phyloP scores from a whole-genome alignment of 345 rosid species.

The Eucalyptus shirleyi region DNA sequence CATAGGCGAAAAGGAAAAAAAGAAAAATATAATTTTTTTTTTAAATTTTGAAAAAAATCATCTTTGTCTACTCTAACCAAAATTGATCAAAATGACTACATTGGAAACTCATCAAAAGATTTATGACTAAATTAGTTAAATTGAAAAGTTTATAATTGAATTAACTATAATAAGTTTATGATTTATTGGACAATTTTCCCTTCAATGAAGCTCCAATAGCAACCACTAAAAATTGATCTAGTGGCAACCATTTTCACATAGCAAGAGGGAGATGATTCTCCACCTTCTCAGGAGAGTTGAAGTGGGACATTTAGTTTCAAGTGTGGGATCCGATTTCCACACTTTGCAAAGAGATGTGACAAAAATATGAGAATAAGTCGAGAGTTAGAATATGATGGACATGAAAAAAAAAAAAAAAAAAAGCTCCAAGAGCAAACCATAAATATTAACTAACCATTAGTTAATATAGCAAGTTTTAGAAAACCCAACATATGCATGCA shows the following conservation, averaged over 20 bases:
- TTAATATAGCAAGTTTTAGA: not conserved
- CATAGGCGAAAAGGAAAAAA: not conserved
- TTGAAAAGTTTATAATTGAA: not conserved
- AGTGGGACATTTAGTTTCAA: too few species aligned
- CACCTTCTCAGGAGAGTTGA: too few species aligned
- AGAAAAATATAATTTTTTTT: too few species aligned
- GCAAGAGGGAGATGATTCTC: too few species aligned
- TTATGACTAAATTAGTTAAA: not conserved
- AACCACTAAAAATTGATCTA: too few species aligned
- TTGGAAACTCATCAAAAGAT: not conserved
- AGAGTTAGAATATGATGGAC: too few species aligned
- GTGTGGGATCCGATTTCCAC: too few species aligned
- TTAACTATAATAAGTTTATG: accelerated
- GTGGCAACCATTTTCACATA: accelerated
- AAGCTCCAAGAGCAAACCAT: not conserved
- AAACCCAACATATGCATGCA: not conserved
- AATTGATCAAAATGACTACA: not conserved
- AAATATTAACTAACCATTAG: not conserved
- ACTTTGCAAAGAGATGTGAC: too few species aligned
- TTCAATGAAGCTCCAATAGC: not conserved
- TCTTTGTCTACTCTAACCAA: not conserved
- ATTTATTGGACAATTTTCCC: not conserved
- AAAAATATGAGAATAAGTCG: too few species aligned
- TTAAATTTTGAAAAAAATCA: too few species aligned
- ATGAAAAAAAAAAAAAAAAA: too few species aligned